Percentiles rank a stretch among this genome's conserved stretches.
phyloP scores from a whole-genome alignment of 2,329 filamentous ascomycete species.

The Didymella sp. region DNA sequence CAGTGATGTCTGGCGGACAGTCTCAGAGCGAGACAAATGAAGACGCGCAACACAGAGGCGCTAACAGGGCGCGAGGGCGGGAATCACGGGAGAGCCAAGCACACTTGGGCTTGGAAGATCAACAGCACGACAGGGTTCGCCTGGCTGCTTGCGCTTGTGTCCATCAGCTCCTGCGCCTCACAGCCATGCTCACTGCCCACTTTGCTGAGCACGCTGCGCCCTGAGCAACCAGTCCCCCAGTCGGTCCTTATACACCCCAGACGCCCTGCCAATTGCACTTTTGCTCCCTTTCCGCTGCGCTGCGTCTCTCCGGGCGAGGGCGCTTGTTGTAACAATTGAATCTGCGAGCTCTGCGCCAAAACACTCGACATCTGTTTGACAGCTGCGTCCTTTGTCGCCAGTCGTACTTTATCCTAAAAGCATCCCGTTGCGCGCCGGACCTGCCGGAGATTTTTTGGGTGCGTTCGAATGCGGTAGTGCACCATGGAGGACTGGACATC shows the following conservation, averaged over 20 bases:
- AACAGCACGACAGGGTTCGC: slow-evolving; percentile 18
- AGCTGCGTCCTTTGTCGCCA: slow-evolving; percentile 17
- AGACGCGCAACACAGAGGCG: slow-evolving; percentile 18
- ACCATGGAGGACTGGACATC: slow-evolving; percentile 47
- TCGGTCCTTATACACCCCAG: slow-evolving; percentile 22
- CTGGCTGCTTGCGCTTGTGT: slow-evolving; percentile 12
- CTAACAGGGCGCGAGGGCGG: slow-evolving; percentile 14
- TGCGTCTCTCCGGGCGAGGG: slow-evolving; percentile 40
- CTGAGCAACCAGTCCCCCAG: slow-evolving; percentile 14
- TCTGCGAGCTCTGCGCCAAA: slow-evolving; percentile 21
- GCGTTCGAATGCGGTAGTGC: slow-evolving; percentile 31
- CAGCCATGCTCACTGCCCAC: slow-evolving; percentile 21
- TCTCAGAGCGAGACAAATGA: slow-evolving; percentile 11
- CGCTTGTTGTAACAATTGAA: slow-evolving; percentile 31
- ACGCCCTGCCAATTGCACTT: slow-evolving; percentile 10
- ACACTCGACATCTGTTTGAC: slow-evolving; percentile 19
- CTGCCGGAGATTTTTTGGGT: slow-evolving; percentile 15
- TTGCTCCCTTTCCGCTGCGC: slow-evolving; percentile 27
- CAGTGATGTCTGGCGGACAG: neutral
- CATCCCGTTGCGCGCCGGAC: slow-evolving; percentile 19
- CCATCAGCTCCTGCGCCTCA: slow-evolving; percentile 24
- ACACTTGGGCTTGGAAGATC: slow-evolving; percentile 18
- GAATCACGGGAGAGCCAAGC: slow-evolving; percentile 18
- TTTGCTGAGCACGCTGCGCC: slow-evolving; percentile 23
- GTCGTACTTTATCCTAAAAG: slow-evolving; percentile 11